phyloP scores from a whole-genome alignment of 148 eudicot genomes.

The Vaccinium corymbosum region DNA sequence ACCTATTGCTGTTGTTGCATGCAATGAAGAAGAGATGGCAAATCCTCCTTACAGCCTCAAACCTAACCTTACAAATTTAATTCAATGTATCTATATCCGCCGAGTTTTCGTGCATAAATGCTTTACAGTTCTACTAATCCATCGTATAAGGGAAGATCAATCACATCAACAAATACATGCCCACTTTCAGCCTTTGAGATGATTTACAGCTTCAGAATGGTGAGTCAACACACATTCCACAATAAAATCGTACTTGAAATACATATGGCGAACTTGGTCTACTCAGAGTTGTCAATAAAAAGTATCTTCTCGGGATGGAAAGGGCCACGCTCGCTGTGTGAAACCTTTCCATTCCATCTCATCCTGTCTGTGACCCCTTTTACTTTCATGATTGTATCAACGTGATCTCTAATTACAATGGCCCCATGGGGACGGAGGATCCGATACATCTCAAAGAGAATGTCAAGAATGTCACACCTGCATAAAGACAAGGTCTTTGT shows the following conservation, averaged over 20 bases:
- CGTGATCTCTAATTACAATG: conserved; percentile 44
- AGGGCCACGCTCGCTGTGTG: conserved; percentile 45
- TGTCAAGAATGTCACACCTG: conserved; percentile 47
- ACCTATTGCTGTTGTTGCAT: neutral
- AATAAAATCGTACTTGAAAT: neutral
- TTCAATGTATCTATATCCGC: neutral
- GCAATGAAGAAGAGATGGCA: neutral
- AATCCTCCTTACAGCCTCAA: neutral
- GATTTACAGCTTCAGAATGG: neutral
- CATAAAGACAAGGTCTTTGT: conserved; percentile 5
- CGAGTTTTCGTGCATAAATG: neutral
- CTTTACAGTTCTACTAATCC: neutral
- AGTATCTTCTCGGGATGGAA: conserved; percentile 47
- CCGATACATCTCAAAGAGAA: conserved; percentile 47
- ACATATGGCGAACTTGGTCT: neutral
- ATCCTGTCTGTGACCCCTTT: conserved; percentile 30
- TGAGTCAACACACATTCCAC: neutral
- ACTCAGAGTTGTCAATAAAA: conserved; percentile 34
- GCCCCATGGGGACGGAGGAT: conserved; percentile 53
- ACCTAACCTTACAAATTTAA: neutral
- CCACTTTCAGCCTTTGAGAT: neutral
- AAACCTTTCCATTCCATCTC: conserved; percentile 39
- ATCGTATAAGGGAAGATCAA: neutral
- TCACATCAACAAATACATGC: neutral
- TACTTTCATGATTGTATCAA: conserved; percentile 33